Evolutionary conservation across 192 early-diverging fungal species (phyloP), one percentile per base, ranked within the genome.

Genomic region (Diversispora eburnea): DNA sequence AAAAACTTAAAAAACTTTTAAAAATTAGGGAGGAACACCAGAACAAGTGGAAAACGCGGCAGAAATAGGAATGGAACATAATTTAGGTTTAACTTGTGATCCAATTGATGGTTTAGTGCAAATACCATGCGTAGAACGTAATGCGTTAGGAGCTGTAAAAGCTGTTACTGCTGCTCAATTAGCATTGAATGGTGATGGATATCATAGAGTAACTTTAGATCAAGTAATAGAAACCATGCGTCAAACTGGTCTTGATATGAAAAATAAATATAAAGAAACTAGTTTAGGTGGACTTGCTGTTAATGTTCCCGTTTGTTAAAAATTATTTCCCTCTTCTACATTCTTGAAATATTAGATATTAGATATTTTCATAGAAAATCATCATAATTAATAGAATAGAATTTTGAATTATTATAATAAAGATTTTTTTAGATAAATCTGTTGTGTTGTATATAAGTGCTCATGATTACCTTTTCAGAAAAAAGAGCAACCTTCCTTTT

Each of bases 241-340:
- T 45, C 93, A 96, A 82, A 94, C 94, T 3, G 93, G 92, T 76
- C 78, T 88, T 4, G 94, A 95, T 78, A 95, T 95, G 94, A 88
- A 90, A 88, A 89, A 84, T 61, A 98, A 98, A 81, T 98, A 98
- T 86, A 98, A 98, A 82, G 96, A 98, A 76, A 98, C 96, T 0
- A 91, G 88, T 22, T 91, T 93, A 76, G 96, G 94, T 65, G 96
- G 96, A 39, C 86, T 98, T 45, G 93, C 93, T 7, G 93, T 95
- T 49, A 94, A 95, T 82, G 94, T 96, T 7, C 91, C 93, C 3
- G 67, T 94, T 6, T 91, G 88, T 76, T 89, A 80, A 78, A 49
- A 2, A 51, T 12, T 51, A 13, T 49, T 13, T 10, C 13, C 8
- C 7, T 49, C 48, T 49, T 59, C n/a, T 3, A 8, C n/a, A 8